A percentile compares a stretch with the other conserved stretches of the same genome.
phyloP scores from a whole-genome alignment of 331 rosid species.

The Spiraea crenata region DNA sequence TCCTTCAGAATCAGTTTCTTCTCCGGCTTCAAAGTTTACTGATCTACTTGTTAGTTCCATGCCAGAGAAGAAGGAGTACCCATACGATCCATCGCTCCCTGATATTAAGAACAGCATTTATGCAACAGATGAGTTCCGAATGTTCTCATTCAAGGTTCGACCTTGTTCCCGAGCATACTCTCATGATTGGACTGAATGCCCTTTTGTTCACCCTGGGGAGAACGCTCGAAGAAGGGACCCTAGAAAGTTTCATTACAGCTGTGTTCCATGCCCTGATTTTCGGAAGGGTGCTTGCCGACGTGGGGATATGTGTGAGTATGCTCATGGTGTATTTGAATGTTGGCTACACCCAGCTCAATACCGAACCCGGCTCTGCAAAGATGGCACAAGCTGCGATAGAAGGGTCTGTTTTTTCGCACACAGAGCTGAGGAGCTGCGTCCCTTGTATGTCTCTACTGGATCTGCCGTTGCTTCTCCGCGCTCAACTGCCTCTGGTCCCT shows the following conservation, averaged over 20 bases:
- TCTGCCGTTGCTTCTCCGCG: slow-evolving; percentile 88
- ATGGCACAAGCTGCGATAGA: slow-evolving; percentile 71
- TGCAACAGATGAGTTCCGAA: slow-evolving; percentile 87
- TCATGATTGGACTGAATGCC: slow-evolving; percentile 96
- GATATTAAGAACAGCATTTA: slow-evolving; percentile 91
- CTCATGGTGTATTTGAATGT: slow-evolving; percentile 29
- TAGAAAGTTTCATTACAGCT: slow-evolving; percentile 84
- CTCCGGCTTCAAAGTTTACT: slow-evolving; percentile 44
- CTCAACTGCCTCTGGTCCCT: slow-evolving; percentile 52
- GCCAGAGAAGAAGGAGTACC: slow-evolving; percentile 75
- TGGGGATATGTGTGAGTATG: slow-evolving; percentile 92
- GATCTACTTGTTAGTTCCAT: slow-evolving; percentile 39
- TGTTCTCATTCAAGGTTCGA: slow-evolving; percentile 84
- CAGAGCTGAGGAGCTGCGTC: slow-evolving; percentile 69
- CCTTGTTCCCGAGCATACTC: slow-evolving; percentile 95
- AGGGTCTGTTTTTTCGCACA: slow-evolving; percentile 92
- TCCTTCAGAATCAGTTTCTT: slow-evolving; percentile 37
- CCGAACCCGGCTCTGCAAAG: slow-evolving; percentile 88
- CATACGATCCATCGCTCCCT: slow-evolving; percentile 80
- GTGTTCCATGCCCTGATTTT: slow-evolving; percentile 93
- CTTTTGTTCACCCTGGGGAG: slow-evolving; percentile 97
- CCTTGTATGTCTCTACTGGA: slow-evolving; percentile 76
- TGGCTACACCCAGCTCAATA: slow-evolving; percentile 98
- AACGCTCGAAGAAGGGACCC: slow-evolving; percentile 93
- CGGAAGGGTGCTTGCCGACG: slow-evolving; percentile 89